Percentiles rank a stretch among this genome's conserved stretches.
Conservation (phyloP, 2,329 filamentous ascomycete genomes). For the Microdochium bolleyi region DNA sequence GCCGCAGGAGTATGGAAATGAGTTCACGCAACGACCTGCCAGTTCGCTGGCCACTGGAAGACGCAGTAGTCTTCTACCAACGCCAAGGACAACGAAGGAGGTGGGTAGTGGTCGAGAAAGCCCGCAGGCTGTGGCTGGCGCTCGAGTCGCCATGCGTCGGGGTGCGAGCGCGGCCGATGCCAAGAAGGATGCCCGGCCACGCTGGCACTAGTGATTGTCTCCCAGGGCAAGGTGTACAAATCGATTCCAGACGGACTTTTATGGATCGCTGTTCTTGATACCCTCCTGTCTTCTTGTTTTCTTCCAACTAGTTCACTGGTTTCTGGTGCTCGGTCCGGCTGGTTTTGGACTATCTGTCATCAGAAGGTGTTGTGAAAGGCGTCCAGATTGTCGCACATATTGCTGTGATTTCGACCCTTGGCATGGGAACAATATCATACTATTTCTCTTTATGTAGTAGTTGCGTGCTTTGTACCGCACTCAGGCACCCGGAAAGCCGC, state of each 20-base stretch:
- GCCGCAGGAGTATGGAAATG: constrained; percentile 18
- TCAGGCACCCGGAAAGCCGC: no score
- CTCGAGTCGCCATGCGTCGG: constrained; percentile 35
- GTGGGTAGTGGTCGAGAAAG: constrained; percentile 36
- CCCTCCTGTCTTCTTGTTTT: neutral
- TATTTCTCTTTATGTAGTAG: no score
- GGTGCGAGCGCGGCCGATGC: constrained; percentile 20
- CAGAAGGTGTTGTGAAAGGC: no score
- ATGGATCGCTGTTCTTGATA: neutral
- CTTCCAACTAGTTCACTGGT: no score
- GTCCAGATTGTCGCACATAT: no score
- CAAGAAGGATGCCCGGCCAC: constrained; percentile 36
- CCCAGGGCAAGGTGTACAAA: neutral
- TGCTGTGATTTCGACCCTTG: no score
- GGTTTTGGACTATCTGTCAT: no score
- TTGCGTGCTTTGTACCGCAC: no score
- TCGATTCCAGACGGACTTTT: neutral
- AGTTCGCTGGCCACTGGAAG: constrained; percentile 46
- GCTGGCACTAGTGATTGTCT: constrained; percentile 31
- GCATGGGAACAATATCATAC: no score
- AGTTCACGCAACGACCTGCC: constrained; percentile 35
- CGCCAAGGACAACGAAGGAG: constrained; percentile 25
- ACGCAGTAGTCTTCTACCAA: constrained; percentile 46
- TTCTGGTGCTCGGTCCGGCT: no score
- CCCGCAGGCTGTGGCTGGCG: constrained; percentile 36